A percentile compares a stretch with the other conserved stretches of the same genome.
phyloP scores from a whole-genome alignment of 352 stramenopile species.

The Phytophthora meadii region DNA sequence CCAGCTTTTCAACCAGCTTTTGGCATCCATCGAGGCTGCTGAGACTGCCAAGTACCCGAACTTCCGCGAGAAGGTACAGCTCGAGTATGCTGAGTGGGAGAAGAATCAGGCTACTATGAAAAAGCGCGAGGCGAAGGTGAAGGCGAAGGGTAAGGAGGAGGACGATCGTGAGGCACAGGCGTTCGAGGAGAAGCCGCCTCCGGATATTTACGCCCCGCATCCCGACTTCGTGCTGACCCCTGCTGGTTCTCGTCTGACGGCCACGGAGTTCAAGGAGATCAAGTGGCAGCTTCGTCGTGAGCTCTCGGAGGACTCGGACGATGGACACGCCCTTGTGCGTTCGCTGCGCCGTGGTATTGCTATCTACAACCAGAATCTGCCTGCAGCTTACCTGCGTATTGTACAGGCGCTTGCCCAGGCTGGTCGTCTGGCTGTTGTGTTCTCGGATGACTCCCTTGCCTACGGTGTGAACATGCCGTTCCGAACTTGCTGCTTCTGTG shows the following conservation, averaged over 20 bases:
- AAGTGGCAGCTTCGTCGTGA: conserved; percentile 88
- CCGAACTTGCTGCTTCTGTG: conserved; percentile 98
- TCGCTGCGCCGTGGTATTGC: conserved; percentile 96
- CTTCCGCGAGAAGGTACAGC: conserved; percentile 94
- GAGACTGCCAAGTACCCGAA: conserved; percentile 82
- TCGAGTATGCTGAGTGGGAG: conserved; percentile 91
- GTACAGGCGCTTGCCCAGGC: conserved; percentile 97
- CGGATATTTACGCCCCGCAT: conserved; percentile 96
- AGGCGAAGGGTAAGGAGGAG: conserved; percentile 93
- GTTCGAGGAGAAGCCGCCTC: conserved; percentile 83
- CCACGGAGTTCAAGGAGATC: conserved; percentile 92
- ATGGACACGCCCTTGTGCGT: conserved; percentile 81
- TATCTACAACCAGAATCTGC: conserved; percentile 99
- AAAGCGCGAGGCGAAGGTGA: conserved; percentile 94
- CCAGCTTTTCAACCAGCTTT: conserved; percentile 85
- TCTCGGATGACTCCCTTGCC: conserved; percentile 97
- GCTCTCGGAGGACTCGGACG: conserved; percentile 82
- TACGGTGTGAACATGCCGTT: conserved; percentile 99
- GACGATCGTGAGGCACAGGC: conserved; percentile 81
- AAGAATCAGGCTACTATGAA: conserved; percentile 91
- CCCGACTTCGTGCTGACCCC: conserved; percentile 97
- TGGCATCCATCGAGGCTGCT: conserved; percentile 75
- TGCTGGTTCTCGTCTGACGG: conserved; percentile 93
- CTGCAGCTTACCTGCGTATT: conserved; percentile 94
- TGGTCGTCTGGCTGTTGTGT: conserved; percentile 97